A percentile compares a stretch with the other conserved stretches of the same genome.
These are phyloP conservation scores for Nitzschia putrida DNA, from an alignment of 108 stramenopile genomes.

Conservation along the genomic window DNA sequence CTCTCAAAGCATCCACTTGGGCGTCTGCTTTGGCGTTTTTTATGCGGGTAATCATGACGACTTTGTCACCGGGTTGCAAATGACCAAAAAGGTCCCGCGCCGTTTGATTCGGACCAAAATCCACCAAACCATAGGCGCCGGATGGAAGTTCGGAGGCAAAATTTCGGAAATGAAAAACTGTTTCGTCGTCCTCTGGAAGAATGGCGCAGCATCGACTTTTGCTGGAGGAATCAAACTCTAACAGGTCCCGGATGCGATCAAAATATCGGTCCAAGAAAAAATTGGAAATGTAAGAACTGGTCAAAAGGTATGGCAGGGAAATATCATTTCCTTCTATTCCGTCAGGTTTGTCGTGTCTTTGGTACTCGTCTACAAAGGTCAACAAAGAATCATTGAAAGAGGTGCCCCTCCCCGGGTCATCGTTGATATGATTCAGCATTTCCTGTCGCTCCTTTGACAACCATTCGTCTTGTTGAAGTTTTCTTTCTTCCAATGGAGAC, in stretches of 20 bases:
- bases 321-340: not conserved
- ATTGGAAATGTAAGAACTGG: not conserved
- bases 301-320: conserved; percentile 26
- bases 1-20: conserved; percentile 30
- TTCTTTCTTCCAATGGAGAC: conserved; percentile 19
- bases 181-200: conserved; percentile 40
- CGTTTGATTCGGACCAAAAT: conserved; percentile 37
- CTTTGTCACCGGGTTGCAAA: conserved; percentile 41
- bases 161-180: conserved; percentile 52
- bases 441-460: not conserved
- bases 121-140: conserved; percentile 27
- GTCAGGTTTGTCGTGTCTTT: not conserved
- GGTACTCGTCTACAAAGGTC: not conserved
- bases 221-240: conserved; percentile 21
- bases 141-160: conserved; percentile 49
- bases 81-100: conserved; percentile 31
- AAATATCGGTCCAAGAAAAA: conserved; percentile 29
- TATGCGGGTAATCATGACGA: conserved; percentile 36
- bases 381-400: not conserved
- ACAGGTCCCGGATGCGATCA: conserved; percentile 19
- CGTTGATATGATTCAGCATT: not conserved
- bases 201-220: conserved; percentile 15
- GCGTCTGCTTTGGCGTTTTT: conserved; percentile 10
- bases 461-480: not conserved
- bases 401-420: not conserved